Base-by-base conservation (phyloP, 2,329 filamentous ascomycete genomes). In the Diaporthe citriasiana region DNA sequence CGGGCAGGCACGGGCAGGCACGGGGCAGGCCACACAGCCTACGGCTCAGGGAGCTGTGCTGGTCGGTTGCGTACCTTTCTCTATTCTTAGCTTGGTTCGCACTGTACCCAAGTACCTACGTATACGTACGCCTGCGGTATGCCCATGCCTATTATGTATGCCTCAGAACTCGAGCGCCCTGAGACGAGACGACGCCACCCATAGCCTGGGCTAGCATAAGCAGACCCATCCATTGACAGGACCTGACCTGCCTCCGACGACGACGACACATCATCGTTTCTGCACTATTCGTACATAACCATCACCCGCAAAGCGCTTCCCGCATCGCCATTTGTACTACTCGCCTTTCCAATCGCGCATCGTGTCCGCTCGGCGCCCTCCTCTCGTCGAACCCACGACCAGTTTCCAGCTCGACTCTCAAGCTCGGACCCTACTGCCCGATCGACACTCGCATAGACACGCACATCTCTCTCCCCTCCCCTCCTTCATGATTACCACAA, bases 401-500 rank as follows among this genome's bases (percentile, higher is more conserved):
- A n/a, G 22, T 22, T 15, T 27, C 57, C 38, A 45, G 57, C 38
- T 30, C 38, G 57, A 17, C 30, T 13, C 69, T 9, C 40, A 40
- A 55, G 35, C 71, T 55, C n/a, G 27, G 38, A 45, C 40, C 71
- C 40, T 47, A 9, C 27, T 35, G 27, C 33, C 47, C 40, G 27
- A 27, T n/a, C 35, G 25, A 69, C 30, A 40, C 40, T 2, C n/a
- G 10, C 12, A 35, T 22, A 33, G 30, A 55, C 57, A 47, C 22
- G 30, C 50, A 25, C 50, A 8, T 47, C 50, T 47, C 33, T 13
- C 45, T 6, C 50, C 53, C 19, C 47, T 50, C 30, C 56, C 65
- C 65, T 70, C 74, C 81, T 88, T 88, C 82, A 88, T 87, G 86
- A 84, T 81, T 79, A 77, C 77, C 78, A 78, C 79, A 74, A 76